phyloP scores from a whole-genome alignment of 2,329 filamentous ascomycete species.

The Trichophyton equinum region DNA sequence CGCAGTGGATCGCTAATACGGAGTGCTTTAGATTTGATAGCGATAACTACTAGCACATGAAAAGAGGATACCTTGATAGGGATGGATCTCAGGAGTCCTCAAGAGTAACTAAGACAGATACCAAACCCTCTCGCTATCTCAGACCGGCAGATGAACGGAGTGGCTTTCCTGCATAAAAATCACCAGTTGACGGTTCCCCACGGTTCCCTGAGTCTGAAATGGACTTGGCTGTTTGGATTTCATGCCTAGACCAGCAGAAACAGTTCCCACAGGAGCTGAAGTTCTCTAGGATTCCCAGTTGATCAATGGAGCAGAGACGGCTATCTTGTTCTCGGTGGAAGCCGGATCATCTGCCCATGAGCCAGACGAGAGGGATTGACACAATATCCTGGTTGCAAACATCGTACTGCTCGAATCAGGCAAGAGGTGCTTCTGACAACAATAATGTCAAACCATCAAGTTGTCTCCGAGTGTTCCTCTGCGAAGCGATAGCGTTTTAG shows the following conservation, averaged over 20 bases:
- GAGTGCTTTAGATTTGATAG: too few species aligned
- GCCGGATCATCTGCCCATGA: conserved; percentile 11
- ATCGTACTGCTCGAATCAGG: conserved; percentile 42
- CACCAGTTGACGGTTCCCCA: conserved; percentile 40
- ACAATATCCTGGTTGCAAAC: conserved; percentile 36
- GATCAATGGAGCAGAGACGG: conserved; percentile 19
- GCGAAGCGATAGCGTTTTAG: conserved; percentile 31
- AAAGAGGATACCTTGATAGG: too few species aligned
- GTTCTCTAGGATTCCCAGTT: conserved; percentile 23
- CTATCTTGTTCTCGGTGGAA: conserved; percentile 32
- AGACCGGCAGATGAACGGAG: conserved; percentile 48
- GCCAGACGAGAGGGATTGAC: conserved; percentile 29
- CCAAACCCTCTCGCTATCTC: conserved; percentile 34
- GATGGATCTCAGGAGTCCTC: too few species aligned
- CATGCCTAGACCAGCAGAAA: conserved; percentile 26
- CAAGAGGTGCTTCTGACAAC: conserved; percentile 34
- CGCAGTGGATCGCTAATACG: too few species aligned
- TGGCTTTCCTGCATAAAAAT: conserved; percentile 48
- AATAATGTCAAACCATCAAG: conserved; percentile 45
- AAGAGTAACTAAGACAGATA: neutral
- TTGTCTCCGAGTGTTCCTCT: conserved; percentile 27
- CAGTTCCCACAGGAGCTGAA: conserved; percentile 25
- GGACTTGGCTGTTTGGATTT: conserved; percentile 21
- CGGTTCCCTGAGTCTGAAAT: conserved; percentile 22
- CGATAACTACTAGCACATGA: too few species aligned